Percentiles rank a stretch among this genome's conserved stretches.
Conservation (phyloP, 2,329 filamentous ascomycete species). For the Sarocladium kiliense region DNA sequence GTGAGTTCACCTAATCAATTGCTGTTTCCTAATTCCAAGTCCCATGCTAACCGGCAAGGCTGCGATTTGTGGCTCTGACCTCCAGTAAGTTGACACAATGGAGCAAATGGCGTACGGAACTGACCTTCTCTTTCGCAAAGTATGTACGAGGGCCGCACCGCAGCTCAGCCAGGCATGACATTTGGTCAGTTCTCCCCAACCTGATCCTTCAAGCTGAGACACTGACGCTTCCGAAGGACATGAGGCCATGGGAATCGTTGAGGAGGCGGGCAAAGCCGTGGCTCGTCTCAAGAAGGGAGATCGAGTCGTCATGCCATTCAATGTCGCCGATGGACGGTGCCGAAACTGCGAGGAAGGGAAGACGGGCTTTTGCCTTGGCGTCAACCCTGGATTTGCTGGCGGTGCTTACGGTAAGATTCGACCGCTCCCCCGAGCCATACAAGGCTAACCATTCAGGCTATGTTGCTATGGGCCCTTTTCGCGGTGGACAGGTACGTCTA, state of each 20-base stretch:
- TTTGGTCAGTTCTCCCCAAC: conserved; percentile 36
- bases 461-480: conserved; percentile 53
- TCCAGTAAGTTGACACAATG: conserved; percentile 30
- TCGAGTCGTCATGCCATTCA: conserved; percentile 60
- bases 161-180: conserved; percentile 55
- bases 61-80: conserved; percentile 50
- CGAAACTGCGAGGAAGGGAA: conserved; percentile 59
- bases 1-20: conserved; percentile 28
- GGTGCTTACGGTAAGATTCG: conserved; percentile 29
- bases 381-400: conserved; percentile 32
- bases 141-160: conserved; percentile 63
- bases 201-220: background rate
- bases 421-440: too few species aligned
- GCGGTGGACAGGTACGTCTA: conserved; percentile 23
- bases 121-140: conserved; percentile 28
- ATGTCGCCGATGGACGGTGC: conserved; percentile 59
- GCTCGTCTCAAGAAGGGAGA: conserved; percentile 58
- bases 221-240: conserved; percentile 29
- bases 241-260: conserved; percentile 56
- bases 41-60: conserved; percentile 17
- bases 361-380: conserved; percentile 60
- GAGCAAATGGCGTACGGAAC: background rate
- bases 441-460: conserved; percentile 32
- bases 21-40: conserved; percentile 8
- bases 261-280: conserved; percentile 52